phyloP scores from a whole-genome alignment of 176 grass and related monocot species.

The Oryza coarctata region DNA sequence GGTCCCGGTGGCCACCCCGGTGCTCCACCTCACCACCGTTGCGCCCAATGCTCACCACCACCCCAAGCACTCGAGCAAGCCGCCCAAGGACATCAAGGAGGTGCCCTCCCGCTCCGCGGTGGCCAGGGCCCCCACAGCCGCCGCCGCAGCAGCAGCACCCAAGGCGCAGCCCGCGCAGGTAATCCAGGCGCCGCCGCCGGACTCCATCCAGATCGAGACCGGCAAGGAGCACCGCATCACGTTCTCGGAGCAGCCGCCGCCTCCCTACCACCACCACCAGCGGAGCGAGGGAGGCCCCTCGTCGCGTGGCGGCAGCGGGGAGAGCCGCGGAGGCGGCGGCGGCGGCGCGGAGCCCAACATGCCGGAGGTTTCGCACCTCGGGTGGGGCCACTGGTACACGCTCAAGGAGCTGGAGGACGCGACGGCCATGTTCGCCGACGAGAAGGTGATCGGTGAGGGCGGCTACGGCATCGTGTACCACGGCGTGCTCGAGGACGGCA shows the following conservation, averaged over 20 bases:
- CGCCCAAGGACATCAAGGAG: slow-evolving; percentile 56
- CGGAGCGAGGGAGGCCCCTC: slow-evolving; percentile 63
- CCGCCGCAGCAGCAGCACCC: background rate
- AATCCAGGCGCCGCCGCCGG: slow-evolving; percentile 37
- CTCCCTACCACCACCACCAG: slow-evolving; percentile 46
- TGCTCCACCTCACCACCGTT: slow-evolving; percentile 45
- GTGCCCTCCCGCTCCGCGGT: slow-evolving; percentile 48
- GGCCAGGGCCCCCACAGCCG: no score
- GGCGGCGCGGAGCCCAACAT: slow-evolving; percentile 48
- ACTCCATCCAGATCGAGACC: slow-evolving; percentile 75
- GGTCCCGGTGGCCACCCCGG: slow-evolving; percentile 37
- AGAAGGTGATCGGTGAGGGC: slow-evolving; percentile 93
- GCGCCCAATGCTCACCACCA: slow-evolving; percentile 30
- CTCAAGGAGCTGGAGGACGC: slow-evolving; percentile 92
- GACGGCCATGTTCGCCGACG: slow-evolving; percentile 73
- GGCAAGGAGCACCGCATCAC: slow-evolving; percentile 95
- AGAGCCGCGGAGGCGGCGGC: slow-evolving; percentile 57
- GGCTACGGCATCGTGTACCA: slow-evolving; percentile 97
- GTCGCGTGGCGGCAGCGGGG: slow-evolving; percentile 84
- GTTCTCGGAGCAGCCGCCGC: slow-evolving; percentile 62
- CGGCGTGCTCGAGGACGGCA: slow-evolving; percentile 74
- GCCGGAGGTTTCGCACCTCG: slow-evolving; percentile 79
- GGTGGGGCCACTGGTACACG: slow-evolving; percentile 95
- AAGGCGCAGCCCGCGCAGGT: slow-evolving; percentile 42
- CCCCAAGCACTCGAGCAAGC: slow-evolving; percentile 53